A percentile compares a stretch with the other conserved stretches of the same genome.
Evolutionary conservation across 306 rosid genomes (phyloP).

Genomic region (Cicer bijugum): DNA sequence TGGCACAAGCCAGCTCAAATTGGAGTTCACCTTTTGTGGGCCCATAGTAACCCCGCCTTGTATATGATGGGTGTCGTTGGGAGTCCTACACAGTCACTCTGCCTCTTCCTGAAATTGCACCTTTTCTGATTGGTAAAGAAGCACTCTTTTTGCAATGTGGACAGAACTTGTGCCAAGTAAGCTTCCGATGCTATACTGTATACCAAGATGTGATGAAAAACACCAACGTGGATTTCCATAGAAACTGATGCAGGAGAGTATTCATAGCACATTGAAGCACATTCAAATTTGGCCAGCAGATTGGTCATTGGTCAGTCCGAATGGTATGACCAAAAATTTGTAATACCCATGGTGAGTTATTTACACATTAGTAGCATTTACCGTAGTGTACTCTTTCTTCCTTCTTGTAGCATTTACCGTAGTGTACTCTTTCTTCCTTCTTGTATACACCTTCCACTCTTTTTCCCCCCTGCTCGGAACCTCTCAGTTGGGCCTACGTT

Average conservation of each 20-base stretch:
- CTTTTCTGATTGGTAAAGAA: background rate
- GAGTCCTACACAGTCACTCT: background rate
- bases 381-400: background rate
- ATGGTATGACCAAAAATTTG: background rate
- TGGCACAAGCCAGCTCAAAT: background rate
- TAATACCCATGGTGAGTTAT: background rate
- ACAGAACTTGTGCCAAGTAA: background rate
- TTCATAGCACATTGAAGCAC: background rate
- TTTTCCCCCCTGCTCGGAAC: background rate
- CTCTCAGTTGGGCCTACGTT: background rate
- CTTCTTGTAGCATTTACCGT: background rate
- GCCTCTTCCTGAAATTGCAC: background rate
- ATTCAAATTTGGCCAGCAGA: background rate
- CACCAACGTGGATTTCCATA: background rate
- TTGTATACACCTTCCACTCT: background rate
- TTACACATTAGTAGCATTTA: no score
- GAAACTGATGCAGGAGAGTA: background rate
- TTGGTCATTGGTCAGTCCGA: slow-evolving; percentile 5
- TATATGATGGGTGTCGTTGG: background rate
- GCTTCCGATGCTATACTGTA: background rate
- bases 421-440: background rate
- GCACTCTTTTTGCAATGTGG: background rate
- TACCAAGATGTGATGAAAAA: background rate
- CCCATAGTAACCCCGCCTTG: background rate
- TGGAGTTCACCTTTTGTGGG: background rate